These are phyloP conservation scores for Dendrobium huoshanense DNA, from an alignment of 106 monocot species.

Conservation along the genomic window DNA sequence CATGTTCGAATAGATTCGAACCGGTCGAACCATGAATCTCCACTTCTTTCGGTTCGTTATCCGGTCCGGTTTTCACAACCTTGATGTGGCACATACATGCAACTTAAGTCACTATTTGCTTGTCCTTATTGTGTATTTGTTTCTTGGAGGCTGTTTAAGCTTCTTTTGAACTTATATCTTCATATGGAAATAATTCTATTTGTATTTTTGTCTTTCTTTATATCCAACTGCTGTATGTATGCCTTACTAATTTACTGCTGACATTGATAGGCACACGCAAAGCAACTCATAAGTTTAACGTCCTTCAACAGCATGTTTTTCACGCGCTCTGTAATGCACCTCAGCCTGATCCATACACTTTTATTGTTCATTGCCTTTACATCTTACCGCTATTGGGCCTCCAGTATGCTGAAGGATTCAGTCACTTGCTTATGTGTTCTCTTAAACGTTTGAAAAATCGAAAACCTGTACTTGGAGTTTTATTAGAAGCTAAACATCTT, in stretches of 20 bases:
- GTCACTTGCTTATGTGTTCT: constrained; percentile 81
- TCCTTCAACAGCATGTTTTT: constrained; percentile 69
- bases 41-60: no score
- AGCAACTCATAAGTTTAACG: constrained; percentile 71
- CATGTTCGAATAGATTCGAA: no score
- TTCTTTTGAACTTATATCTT: not conserved
- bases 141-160: not conserved
- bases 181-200: not conserved
- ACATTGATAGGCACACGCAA: constrained; percentile 53
- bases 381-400: constrained; percentile 68
- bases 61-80: no score
- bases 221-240: not conserved
- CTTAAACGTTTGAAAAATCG: constrained; percentile 45
- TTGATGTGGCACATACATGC: not conserved
- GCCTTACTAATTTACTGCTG: not conserved
- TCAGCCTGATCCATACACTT: constrained; percentile 59
- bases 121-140: not conserved
- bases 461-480: constrained; percentile 26
- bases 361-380: constrained; percentile 75
- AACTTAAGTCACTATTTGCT: not conserved
- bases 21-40: no score
- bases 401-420: constrained; percentile 82
- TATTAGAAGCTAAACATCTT: constrained; percentile 48
- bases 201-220: not conserved
- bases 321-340: constrained; percentile 52